Evolutionary conservation across 2,329 filamentous ascomycete species (phyloP).

Genomic region (Sporothrix brunneoviolacea): DNA sequence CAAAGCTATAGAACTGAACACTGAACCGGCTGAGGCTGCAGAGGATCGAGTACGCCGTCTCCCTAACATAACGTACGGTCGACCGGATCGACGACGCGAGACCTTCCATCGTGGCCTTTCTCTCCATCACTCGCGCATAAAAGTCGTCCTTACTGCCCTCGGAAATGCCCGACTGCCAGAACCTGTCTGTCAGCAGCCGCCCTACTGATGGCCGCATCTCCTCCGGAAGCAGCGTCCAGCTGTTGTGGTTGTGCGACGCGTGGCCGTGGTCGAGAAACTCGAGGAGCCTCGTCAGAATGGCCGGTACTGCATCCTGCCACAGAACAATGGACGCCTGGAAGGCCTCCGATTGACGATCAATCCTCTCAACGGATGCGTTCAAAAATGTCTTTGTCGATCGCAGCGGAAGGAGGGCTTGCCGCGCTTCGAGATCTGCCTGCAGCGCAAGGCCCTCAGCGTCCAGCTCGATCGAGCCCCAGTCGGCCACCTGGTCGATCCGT

Average conservation of each 20-base stretch:
- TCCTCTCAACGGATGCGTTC: conserved; percentile 84
- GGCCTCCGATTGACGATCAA: conserved; percentile 65
- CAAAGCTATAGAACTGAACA: conserved; percentile 83
- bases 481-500: conserved; percentile 66
- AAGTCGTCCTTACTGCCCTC: conserved; percentile 95
- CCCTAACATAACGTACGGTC: conserved; percentile 79
- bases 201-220: conserved; percentile 74
- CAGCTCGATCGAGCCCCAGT: conserved; percentile 75
- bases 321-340: conserved; percentile 71
- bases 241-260: conserved; percentile 78
- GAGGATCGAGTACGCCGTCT: conserved; percentile 89
- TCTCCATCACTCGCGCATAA: conserved; percentile 83
- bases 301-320: conserved; percentile 79
- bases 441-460: conserved; percentile 73
- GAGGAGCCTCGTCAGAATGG: conserved; percentile 78
- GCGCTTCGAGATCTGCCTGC: conserved; percentile 70
- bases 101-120: conserved; percentile 83
- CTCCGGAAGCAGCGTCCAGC: conserved; percentile 69
- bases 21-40: conserved; percentile 88
- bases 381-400: conserved; percentile 85
- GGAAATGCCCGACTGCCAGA: conserved; percentile 98
- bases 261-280: conserved; percentile 85
- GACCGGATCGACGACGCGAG: conserved; percentile 90
- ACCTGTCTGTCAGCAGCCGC: conserved; percentile 83
- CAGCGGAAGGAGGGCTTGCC: conserved; percentile 70